Evolutionary conservation across 352 stramenopile genomes (phyloP).

Genomic region (Phytophthora agathidicida): DNA sequence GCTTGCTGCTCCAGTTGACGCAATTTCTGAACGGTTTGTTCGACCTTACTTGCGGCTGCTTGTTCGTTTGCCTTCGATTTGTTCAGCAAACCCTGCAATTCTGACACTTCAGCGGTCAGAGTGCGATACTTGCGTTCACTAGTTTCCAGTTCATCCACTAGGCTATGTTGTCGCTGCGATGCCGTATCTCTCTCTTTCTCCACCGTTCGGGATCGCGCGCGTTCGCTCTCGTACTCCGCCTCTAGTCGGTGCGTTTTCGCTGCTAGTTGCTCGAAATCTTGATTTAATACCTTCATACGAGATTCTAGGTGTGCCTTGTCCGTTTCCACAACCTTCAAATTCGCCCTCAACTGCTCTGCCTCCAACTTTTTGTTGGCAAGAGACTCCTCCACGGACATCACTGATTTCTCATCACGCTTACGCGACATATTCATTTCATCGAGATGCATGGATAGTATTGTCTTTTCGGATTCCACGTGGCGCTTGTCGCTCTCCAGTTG

Average conservation of each 20-base stretch:
- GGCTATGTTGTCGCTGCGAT: constrained; percentile 30
- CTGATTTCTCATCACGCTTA: constrained; percentile 25
- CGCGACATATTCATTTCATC: constrained; percentile 28
- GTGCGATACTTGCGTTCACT: constrained; percentile 33
- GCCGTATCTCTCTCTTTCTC: constrained; percentile 44
- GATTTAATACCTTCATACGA: constrained; percentile 31
- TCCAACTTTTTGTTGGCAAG: constrained; percentile 53
- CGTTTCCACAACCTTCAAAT: constrained; percentile 34
- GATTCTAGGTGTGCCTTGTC: constrained; percentile 47
- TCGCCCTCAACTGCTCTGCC: constrained; percentile 51
- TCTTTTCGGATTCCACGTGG: constrained; percentile 40
- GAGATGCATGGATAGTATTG: constrained; percentile 22
- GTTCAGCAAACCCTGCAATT: constrained; percentile 37
- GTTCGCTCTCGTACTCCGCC: constrained; percentile 31
- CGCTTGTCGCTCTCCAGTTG: constrained; percentile 47
- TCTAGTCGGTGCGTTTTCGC: constrained; percentile 37
- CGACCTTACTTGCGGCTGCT: constrained; percentile 32
- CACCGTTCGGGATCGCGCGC: constrained; percentile 31
- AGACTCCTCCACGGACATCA: constrained; percentile 15
- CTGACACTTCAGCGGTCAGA: constrained; percentile 27
- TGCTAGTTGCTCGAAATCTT: constrained; percentile 41
- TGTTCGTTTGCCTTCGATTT: constrained; percentile 58
- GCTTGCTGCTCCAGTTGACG: constrained; percentile 37
- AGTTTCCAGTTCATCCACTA: constrained; percentile 40
- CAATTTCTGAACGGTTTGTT: constrained; percentile 38